Base-by-base conservation (phyloP, 495 filamentous ascomycete genomes). In the Hyaloscypha finlandica region DNA sequence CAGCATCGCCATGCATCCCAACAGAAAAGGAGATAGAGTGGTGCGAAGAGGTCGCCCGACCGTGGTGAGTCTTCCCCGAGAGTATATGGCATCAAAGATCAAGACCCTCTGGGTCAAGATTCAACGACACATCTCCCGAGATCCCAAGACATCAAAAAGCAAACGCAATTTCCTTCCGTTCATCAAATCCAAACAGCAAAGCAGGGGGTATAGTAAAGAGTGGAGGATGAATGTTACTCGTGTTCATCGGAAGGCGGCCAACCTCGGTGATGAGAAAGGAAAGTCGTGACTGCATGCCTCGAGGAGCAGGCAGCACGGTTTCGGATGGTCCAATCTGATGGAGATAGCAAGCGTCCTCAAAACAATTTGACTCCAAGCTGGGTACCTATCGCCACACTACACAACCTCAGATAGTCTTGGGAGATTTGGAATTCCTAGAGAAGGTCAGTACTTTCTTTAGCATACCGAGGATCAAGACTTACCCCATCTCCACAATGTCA, bases 401-500 rank as follows among this genome's bases (percentile, higher is more conserved):
- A 31, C 65, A 70, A 68, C 62, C 39, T 72, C 71, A 74, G 73
- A 75, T 72, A 48, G 67, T 73, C 68, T 70, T 70, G 71, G 72
- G 64, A 68, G 71, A 69, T 70, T 64, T 61, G 68, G 72, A 67
- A 57, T 74, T 74, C n/a, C 70, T 66, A 30, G 32, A 30, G 11
- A 14, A 8, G 33, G 19, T 48, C 25, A 30, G 42, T 48, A 56
- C 19, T 35, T 57, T 19, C 30, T 56, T 14, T 32, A 11, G 51
- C 3, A 37, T 20, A 25, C 29, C 29, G 30, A 33, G 32, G 35
- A 31, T 54, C 6, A 16, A 35, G 51, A 25, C 67, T 14, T 73
- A 73, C 70, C 72, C 72, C 56, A 73, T 74, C 31, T 72, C 73
- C 61, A 72, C 73, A 69, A 86, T 82, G 68, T 87, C 84, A 66